phyloP scores from a whole-genome alignment of 805 yeast species.

The Barnettozyma californica region DNA sequence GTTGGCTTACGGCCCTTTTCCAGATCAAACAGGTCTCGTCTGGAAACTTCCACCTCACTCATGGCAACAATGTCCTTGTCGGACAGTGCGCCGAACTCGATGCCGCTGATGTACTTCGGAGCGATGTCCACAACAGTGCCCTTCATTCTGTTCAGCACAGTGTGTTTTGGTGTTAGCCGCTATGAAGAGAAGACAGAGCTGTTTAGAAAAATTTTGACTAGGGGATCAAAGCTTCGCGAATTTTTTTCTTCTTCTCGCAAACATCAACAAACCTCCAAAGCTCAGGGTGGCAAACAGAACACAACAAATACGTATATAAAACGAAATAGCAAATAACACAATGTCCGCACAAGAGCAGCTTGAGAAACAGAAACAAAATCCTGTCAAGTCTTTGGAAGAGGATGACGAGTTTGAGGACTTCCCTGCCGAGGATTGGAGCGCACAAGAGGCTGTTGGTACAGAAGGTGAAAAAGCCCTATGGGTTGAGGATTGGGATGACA shows the following conservation, averaged over 20 bases:
- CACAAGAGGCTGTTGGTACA: slow-evolving; percentile 45
- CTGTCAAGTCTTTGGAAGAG: slow-evolving; percentile 75
- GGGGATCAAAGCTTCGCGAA: slow-evolving; percentile 1
- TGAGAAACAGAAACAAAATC: slow-evolving; percentile 22
- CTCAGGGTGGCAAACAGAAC: neutral
- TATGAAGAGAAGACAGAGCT: neutral
- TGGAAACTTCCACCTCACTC: slow-evolving; percentile 88
- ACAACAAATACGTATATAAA: too few relatives aligned
- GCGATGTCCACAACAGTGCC: slow-evolving; percentile 59
- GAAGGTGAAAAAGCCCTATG: slow-evolving; percentile 62
- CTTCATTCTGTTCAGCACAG: slow-evolving; percentile 24
- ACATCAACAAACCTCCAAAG: neutral
- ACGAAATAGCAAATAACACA: neutral
- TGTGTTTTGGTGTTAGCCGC: neutral
- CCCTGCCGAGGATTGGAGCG: slow-evolving; percentile 86
- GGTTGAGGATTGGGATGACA: slow-evolving; percentile 99
- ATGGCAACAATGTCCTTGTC: slow-evolving; percentile 89
- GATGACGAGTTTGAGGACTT: slow-evolving; percentile 98
- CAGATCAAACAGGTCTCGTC: slow-evolving; percentile 87
- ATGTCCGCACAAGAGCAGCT: slow-evolving; percentile 12
- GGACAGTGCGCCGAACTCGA: slow-evolving; percentile 89
- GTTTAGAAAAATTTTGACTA: neutral
- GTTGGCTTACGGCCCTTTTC: slow-evolving; percentile 86
- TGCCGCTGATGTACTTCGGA: slow-evolving; percentile 85
- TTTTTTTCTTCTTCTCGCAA: neutral